Evolutionary conservation across 2,329 filamentous ascomycete species (phyloP).

Genomic region (Atkinsonella hypoxylon): DNA sequence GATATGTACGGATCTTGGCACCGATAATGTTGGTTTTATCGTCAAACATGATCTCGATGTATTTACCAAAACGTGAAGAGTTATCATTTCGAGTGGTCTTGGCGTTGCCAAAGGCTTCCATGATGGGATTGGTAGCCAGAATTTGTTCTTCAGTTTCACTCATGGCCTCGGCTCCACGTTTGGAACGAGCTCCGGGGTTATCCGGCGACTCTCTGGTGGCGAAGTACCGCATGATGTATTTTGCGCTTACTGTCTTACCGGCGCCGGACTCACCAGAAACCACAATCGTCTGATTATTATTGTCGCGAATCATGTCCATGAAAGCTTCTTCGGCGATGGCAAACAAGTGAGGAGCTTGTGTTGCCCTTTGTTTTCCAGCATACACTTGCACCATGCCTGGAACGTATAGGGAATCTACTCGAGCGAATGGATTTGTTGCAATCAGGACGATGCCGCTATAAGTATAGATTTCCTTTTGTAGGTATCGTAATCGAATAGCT

Average conservation of each 20-base stretch:
- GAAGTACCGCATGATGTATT: conserved; percentile 99
- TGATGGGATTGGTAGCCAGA: conserved; percentile 94
- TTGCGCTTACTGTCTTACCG: conserved; percentile 97
- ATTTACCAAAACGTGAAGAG: conserved; percentile 97
- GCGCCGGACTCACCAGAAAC: conserved; percentile 99
- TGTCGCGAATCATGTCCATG: conserved; percentile 96
- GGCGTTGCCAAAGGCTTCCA: conserved; percentile 99
- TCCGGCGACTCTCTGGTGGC: conserved; percentile 92
- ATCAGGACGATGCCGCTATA: conserved; percentile 98
- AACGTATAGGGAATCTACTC: conserved; percentile 95
- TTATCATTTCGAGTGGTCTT: conserved; percentile 99
- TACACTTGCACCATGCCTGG: conserved; percentile 99
- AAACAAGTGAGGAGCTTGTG: conserved; percentile 94
- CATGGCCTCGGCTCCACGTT: conserved; percentile 68
- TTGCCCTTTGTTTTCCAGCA: conserved; percentile 89
- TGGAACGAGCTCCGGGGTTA: conserved; percentile 65
- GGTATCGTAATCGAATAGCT: conserved; percentile 92
- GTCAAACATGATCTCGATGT: conserved; percentile 99
- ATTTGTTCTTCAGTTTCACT: conserved; percentile 99
- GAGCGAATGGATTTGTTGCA: conserved; percentile 93
- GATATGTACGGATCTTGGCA: conserved; percentile 90
- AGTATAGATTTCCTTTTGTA: conserved; percentile 98
- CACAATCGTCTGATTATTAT: conserved; percentile 94
- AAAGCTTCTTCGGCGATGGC: conserved; percentile 98
- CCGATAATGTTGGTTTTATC: conserved; percentile 91